These are phyloP conservation scores for Leccinum arenicola DNA, from an alignment of 768 basidiomycete species.

Conservation along the genomic window DNA sequence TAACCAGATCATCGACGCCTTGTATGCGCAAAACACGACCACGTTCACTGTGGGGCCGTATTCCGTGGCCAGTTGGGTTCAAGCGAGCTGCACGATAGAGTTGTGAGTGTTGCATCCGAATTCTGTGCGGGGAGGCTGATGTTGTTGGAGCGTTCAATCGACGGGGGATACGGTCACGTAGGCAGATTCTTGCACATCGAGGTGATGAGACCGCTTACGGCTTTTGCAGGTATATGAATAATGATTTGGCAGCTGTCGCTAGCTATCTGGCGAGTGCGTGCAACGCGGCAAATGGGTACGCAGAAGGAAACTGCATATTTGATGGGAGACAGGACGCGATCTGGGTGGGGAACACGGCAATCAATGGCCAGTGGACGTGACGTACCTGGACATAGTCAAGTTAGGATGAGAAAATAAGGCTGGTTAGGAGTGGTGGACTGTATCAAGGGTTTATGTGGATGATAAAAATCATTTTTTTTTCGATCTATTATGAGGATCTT, in stretches of 20 bases:
- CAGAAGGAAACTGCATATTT: conserved; percentile 4
- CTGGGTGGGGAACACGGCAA: conserved; percentile 3
- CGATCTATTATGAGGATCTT: background rate
- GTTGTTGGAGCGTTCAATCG: conserved; percentile 1
- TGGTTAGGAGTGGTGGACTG: background rate
- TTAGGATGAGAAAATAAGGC: background rate
- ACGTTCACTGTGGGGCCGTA: conserved; percentile 1
- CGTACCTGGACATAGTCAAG: background rate
- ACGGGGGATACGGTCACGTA: conserved; percentile 6
- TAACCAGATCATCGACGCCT: background rate
- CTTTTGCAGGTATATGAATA: conserved; percentile 5
- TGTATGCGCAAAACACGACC: background rate
- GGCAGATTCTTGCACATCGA: background rate
- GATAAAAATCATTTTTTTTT: background rate
- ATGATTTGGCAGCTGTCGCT: background rate
- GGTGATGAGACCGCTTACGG: background rate
- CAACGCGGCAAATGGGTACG: background rate
- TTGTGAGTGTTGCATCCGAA: conserved; percentile 2
- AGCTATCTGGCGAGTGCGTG: background rate
- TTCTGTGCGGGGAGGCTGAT: background rate
- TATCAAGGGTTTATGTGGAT: background rate
- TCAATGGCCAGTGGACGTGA: background rate
- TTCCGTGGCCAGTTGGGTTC: conserved; percentile 1
- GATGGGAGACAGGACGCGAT: conserved; percentile 4
- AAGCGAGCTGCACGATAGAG: conserved; percentile 4